Percentiles rank a stretch among this genome's conserved stretches.
Conservation (phyloP, 352 stramenopile species). For the Phytophthora meadii region DNA sequence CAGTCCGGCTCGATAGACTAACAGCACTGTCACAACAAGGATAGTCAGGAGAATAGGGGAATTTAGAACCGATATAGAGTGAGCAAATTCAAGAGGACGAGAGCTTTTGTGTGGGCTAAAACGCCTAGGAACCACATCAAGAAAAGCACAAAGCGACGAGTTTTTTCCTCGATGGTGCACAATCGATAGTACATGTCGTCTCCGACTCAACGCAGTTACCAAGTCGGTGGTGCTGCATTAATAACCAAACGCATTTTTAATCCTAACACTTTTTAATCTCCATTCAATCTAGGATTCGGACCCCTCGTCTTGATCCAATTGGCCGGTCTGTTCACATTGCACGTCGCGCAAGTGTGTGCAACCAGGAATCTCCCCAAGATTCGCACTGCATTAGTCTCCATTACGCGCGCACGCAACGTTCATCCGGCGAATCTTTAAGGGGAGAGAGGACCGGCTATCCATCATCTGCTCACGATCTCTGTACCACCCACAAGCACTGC, state of each 20-base stretch:
- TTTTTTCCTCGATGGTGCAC: neutral
- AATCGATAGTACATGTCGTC: neutral
- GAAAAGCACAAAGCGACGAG: neutral
- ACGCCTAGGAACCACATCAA: slow-evolving; percentile 1
- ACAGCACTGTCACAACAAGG: neutral
- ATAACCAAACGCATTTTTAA: slow-evolving; percentile 12
- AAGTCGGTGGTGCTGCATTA: slow-evolving; percentile 18
- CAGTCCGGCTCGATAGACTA: slow-evolving; percentile 22
- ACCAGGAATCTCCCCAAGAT: slow-evolving; percentile 26
- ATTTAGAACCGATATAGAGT: slow-evolving; percentile 2
- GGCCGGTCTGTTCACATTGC: slow-evolving; percentile 24
- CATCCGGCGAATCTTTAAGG: slow-evolving; percentile 16
- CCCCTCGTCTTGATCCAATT: slow-evolving; percentile 7
- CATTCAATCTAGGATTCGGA: neutral
- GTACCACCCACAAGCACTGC: slow-evolving; percentile 18
- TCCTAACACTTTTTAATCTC: slow-evolving; percentile 11
- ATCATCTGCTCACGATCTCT: slow-evolving; percentile 25
- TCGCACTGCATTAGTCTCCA: slow-evolving; percentile 1
- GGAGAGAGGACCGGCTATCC: slow-evolving; percentile 14
- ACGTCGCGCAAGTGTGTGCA: slow-evolving; percentile 11
- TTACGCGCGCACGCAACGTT: neutral
- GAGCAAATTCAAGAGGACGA: neutral
- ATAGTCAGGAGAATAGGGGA: slow-evolving; percentile 30
- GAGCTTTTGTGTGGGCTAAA: neutral
- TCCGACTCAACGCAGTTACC: neutral